These are phyloP conservation scores for Penicillium paradoxum DNA, from an alignment of 495 filamentous ascomycete species.

Conservation along the genomic window DNA sequence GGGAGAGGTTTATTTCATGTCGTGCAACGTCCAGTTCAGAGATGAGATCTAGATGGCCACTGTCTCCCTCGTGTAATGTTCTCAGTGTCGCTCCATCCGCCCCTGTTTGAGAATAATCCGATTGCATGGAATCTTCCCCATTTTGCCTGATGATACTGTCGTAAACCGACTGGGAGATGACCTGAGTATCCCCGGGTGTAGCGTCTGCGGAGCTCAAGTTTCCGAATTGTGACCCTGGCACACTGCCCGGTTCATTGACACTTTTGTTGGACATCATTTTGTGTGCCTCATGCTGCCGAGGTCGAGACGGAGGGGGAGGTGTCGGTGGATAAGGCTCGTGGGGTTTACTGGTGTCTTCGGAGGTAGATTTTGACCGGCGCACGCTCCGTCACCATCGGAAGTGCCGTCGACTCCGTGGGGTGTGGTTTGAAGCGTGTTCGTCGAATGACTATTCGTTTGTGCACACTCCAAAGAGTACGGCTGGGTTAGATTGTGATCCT, in stretches of 20 bases:
- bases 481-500: constrained; percentile 34
- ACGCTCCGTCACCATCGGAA: constrained; percentile 7
- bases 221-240: constrained; percentile 8
- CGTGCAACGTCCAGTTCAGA: constrained; percentile 33
- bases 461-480: constrained; percentile 9
- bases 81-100: constrained; percentile 32
- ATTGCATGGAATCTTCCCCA: constrained; percentile 22
- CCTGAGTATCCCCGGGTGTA: constrained; percentile 47
- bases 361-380: background rate
- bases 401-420: background rate
- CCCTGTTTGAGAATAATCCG: constrained; percentile 16
- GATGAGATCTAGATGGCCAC: constrained; percentile 47
- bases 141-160: constrained; percentile 41
- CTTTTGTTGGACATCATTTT: constrained; percentile 4
- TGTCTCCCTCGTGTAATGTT: constrained; percentile 43
- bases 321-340: background rate
- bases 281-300: constrained; percentile 18
- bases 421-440: background rate
- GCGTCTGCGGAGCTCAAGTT: constrained; percentile 35
- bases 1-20: constrained; percentile 20
- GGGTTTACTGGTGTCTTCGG: constrained; percentile 8
- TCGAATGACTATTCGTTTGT: constrained; percentile 7
- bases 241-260: constrained; percentile 4
- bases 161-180: constrained; percentile 49
- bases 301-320: background rate